Evolutionary conservation across 2,329 filamentous ascomycete genomes (phyloP).

Genomic region (Penicillium janthinellum): DNA sequence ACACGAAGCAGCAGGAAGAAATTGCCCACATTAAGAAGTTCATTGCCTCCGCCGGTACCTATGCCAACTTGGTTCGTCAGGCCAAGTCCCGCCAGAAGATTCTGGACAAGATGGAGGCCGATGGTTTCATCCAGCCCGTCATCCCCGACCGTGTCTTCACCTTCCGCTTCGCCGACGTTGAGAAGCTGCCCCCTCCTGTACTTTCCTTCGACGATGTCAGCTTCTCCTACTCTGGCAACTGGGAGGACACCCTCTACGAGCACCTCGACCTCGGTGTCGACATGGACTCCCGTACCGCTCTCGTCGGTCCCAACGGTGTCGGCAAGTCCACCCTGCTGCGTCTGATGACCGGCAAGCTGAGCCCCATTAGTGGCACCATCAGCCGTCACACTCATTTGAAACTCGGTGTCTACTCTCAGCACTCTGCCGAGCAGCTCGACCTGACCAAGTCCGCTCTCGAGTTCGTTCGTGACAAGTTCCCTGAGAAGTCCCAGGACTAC

Average conservation of each 20-base stretch:
- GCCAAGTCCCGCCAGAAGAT: constrained; percentile 99
- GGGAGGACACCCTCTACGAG: constrained; percentile 91
- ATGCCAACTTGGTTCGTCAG: constrained; percentile 97
- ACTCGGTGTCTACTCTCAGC: constrained; percentile 96
- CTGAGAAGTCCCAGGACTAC: constrained; percentile 87
- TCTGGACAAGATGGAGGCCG: constrained; percentile 99
- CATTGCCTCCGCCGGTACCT: constrained; percentile 98
- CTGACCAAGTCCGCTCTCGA: constrained; percentile 96
- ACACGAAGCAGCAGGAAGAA: constrained; percentile 98
- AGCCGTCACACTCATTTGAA: constrained; percentile 97
- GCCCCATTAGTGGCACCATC: constrained; percentile 77
- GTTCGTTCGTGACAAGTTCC: constrained; percentile 96
- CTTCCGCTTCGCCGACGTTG: constrained; percentile 97
- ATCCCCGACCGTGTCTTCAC: constrained; percentile 83
- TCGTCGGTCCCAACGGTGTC: constrained; percentile 98
- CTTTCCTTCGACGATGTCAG: constrained; percentile 96
- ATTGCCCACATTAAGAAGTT: constrained; percentile 99
- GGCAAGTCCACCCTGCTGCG: constrained; percentile 96
- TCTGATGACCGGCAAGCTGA: constrained; percentile 94
- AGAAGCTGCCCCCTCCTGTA: constrained; percentile 98
- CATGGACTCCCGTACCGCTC: constrained; percentile 97
- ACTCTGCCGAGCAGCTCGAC: constrained; percentile 97
- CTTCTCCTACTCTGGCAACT: constrained; percentile 92
- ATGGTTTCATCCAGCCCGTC: constrained; percentile 95
- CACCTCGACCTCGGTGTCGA: constrained; percentile 98